Evolutionary conservation across 306 rosid genomes (phyloP).

Genomic region (Gastrolobium bilobum): DNA sequence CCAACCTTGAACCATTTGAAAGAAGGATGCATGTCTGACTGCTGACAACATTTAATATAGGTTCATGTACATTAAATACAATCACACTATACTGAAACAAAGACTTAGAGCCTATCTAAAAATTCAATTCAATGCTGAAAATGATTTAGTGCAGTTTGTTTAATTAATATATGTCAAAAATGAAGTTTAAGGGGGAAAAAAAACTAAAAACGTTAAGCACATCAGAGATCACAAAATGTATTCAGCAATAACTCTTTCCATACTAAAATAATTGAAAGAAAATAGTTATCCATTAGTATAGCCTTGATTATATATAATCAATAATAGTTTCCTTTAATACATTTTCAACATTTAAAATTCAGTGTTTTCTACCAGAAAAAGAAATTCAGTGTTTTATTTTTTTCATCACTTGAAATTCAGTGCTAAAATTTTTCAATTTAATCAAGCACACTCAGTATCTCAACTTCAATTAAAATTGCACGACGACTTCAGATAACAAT

Average conservation of each 20-base stretch:
- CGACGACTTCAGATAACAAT: not conserved
- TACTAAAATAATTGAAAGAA: not conserved
- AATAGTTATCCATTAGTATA: not conserved
- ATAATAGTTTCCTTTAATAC: constrained; percentile 15
- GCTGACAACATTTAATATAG: constrained; percentile 25
- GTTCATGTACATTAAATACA: not conserved
- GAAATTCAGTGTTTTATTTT: not conserved
- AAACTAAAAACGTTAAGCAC: not conserved
- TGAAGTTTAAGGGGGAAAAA: not conserved
- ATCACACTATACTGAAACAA: constrained; percentile 24
- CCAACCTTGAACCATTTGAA: constrained; percentile 17
- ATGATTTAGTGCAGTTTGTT: constrained; percentile 17
- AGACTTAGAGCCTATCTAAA: constrained; percentile 12
- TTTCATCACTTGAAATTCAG: constrained; percentile 4
- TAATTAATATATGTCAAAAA: not conserved
- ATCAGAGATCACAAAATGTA: not conserved
- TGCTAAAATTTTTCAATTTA: not conserved
- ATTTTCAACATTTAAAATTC: constrained; percentile 13
- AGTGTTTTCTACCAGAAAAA: not conserved
- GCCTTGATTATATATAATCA: constrained; percentile 15
- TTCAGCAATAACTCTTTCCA: not conserved
- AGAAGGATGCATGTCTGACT: constrained; percentile 26
- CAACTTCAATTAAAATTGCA: constrained; percentile 24
- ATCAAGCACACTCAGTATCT: not conserved
- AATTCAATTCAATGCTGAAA: not conserved